Conservation (phyloP, 2,329 filamentous ascomycete species). For the Daldinia eschscholtzii region DNA sequence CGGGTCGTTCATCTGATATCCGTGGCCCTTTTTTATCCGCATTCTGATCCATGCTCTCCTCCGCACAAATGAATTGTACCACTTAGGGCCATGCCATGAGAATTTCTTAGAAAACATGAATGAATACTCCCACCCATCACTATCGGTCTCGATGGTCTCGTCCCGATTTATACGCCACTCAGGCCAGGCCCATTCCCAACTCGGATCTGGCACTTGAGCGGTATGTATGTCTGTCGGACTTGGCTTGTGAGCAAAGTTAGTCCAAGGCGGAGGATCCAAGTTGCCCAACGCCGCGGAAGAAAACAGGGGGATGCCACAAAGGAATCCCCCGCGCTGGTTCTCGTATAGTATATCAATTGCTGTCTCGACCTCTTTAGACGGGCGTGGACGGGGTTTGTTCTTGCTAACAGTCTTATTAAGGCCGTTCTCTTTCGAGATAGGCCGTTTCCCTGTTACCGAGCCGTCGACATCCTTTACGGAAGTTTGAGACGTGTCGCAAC, state of each 20-base stretch:
- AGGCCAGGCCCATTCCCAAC: slow-evolving; percentile 88
- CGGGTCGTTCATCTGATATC: slow-evolving; percentile 63
- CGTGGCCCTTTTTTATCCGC: slow-evolving; percentile 72
- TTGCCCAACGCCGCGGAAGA: slow-evolving; percentile 86
- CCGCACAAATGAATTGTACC: slow-evolving; percentile 96
- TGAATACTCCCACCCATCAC: slow-evolving; percentile 96
- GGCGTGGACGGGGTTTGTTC: slow-evolving; percentile 23
- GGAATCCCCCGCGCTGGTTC: slow-evolving; percentile 90
- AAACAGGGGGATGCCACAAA: slow-evolving; percentile 92
- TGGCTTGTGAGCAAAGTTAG: slow-evolving; percentile 73
- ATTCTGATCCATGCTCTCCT: slow-evolving; percentile 89
- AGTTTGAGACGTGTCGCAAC: slow-evolving; percentile 26
- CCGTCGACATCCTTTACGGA: slow-evolving; percentile 18
- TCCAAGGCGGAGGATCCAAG: slow-evolving; percentile 89
- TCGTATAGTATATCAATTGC: slow-evolving; percentile 93
- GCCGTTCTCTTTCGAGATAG: slow-evolving; percentile 23
- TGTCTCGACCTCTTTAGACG: slow-evolving; percentile 57
- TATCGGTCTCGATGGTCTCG: slow-evolving; percentile 76
- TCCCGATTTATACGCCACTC: slow-evolving; percentile 78
- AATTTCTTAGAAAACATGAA: slow-evolving; percentile 83
- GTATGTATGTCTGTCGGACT: slow-evolving; percentile 80
- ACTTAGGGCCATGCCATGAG: slow-evolving; percentile 89
- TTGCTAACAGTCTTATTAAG: slow-evolving; percentile 20
- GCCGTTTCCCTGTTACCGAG: slow-evolving; percentile 16
- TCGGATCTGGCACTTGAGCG: slow-evolving; percentile 92